Evolutionary conservation across 1,139 yeast species (phyloP), one percentile per base, ranked within the genome.

Genomic region (Debaryomyces udenii): DNA sequence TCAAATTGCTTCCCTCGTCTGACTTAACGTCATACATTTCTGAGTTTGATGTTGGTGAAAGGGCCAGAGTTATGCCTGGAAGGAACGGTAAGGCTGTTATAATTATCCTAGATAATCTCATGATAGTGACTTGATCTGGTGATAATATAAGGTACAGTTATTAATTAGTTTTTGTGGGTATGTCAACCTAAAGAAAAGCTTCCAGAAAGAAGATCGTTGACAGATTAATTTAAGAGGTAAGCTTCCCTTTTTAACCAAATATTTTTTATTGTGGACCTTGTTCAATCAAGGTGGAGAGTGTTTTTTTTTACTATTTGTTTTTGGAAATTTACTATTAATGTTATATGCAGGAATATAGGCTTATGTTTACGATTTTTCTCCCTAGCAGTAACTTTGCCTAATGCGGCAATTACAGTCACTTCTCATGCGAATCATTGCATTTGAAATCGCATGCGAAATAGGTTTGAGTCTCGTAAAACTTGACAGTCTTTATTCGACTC

Each of bases 231-330:
- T n/a, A 32, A 32, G 11, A 23, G 28, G 22, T 26, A 22, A 15
- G 6, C 32, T 7, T 29, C 28, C 16, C 26, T 27, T 6, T 23
- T 10, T 27, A 32, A 23, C 16, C 26, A 32, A 20, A 27, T 32
- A 23, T 32, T 14, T 32, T 23, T 3, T 22, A 15, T 32, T 10
- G 17, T 32, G 26, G 28, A n/a, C 11, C 13, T 10, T n/a, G 11
- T 11, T 29, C 4, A 3, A 22, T 15, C 15, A 18, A 33, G 30
- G 37, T 24, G 37, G 37, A 34, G 37, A 34, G 9, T 15, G 10
- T 26, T 18, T 34, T 26, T 34, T 26, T 34, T 27, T 34, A 22
- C 15, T 34, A 34, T 34, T 34, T 34, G 30, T 34, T 34, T 34
- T 16, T 34, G 37, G 37, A 34, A 34, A 34, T 34, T 27, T 34